Evolutionary conservation across 495 filamentous ascomycete species (phyloP).

Genomic region (Geopyxis carbonaria): DNA sequence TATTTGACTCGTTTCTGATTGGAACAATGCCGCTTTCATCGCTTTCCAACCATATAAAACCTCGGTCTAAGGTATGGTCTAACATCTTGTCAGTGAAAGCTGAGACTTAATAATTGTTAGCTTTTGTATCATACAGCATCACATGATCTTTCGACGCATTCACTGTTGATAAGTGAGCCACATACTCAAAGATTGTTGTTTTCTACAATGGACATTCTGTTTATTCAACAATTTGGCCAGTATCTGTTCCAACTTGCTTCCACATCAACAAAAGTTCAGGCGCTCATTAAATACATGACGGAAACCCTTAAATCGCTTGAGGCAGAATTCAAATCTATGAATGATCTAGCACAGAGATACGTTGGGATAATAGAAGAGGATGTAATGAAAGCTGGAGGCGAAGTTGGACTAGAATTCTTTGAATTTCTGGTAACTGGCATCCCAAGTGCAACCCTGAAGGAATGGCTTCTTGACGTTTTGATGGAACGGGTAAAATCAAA

Average conservation of each 20-base stretch:
- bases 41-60: slow-evolving; percentile 17
- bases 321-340: slow-evolving; percentile 61
- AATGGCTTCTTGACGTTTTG: slow-evolving; percentile 80
- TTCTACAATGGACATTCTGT: slow-evolving; percentile 64
- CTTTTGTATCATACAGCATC: slow-evolving; percentile 48
- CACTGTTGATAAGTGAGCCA: slow-evolving; percentile 40
- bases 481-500: slow-evolving; percentile 51
- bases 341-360: slow-evolving; percentile 62
- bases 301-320: slow-evolving; percentile 60
- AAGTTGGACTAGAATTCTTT: slow-evolving; percentile 60
- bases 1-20: slow-evolving; percentile 81
- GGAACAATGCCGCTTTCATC: slow-evolving; percentile 35
- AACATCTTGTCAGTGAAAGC: slow-evolving; percentile 28
- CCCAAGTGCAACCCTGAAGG: slow-evolving; percentile 55
- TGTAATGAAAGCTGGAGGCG: slow-evolving; percentile 31
- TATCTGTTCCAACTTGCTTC: slow-evolving; percentile 69
- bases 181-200: slow-evolving; percentile 35
- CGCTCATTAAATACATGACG: slow-evolving; percentile 62
- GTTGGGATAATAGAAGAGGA: slow-evolving; percentile 57
- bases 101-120: slow-evolving; percentile 5
- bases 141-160: slow-evolving; percentile 55
- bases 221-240: slow-evolving; percentile 60
- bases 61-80: slow-evolving; percentile 23
- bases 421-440: slow-evolving; percentile 75
- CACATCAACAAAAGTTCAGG: slow-evolving; percentile 73